These are phyloP conservation scores for Fusarium duplospermum DNA, from an alignment of 2,329 filamentous ascomycete species.

Conservation along the genomic window DNA sequence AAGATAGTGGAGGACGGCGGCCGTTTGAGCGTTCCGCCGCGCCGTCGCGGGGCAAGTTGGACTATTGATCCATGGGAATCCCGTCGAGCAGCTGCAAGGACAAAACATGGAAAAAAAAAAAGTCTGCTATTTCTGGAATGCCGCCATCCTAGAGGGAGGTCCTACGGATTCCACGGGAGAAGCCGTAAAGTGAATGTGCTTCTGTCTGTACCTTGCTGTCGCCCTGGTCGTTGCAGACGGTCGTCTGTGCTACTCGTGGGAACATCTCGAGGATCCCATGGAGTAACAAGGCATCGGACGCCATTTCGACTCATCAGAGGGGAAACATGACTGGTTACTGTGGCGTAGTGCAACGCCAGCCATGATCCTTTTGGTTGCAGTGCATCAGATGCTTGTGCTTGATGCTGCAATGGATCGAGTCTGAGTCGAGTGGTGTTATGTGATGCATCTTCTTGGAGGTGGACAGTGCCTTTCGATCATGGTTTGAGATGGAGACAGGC, in stretches of 20 bases:
- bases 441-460: background rate
- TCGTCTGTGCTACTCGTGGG: slow-evolving; percentile 7
- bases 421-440: slow-evolving; percentile 1
- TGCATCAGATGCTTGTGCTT: background rate
- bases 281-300: background rate
- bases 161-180: slow-evolving; percentile 14
- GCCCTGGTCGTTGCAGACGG: slow-evolving; percentile 8
- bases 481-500: background rate
- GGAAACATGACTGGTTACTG: background rate
- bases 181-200: background rate
- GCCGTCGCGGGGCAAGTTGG: slow-evolving; percentile 10
- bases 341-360: background rate
- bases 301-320: background rate
- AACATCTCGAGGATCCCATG: slow-evolving; percentile 3
- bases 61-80: slow-evolving; percentile 20
- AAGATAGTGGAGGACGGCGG: slow-evolving; percentile 11
- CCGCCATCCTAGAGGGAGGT: slow-evolving; percentile 4
- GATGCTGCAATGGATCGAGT: background rate
- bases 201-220: slow-evolving; percentile 7
- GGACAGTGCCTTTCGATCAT: background rate
- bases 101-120: background rate
- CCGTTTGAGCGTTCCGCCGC: slow-evolving; percentile 1
- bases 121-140: slow-evolving; percentile 35
- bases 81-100: slow-evolving; percentile 14
- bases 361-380: background rate